Conservation (phyloP, 2,329 filamentous ascomycete genomes). For the Orbilia blumenaviensis region DNA sequence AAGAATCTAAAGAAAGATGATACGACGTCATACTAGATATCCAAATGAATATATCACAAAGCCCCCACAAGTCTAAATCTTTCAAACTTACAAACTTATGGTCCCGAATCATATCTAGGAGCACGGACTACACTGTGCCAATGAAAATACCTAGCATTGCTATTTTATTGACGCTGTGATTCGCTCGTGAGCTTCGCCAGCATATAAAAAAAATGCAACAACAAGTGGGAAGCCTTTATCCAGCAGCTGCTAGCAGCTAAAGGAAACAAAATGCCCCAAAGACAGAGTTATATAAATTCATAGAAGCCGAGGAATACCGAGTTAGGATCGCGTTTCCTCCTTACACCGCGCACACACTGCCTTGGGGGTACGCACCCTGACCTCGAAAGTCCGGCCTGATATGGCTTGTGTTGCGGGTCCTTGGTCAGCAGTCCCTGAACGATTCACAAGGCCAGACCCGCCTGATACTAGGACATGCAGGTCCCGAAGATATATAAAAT, state of each 20-base stretch:
- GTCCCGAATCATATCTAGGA: no score
- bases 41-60: no score
- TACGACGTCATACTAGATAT: no score
- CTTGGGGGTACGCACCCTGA: conserved; percentile 12
- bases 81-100: no score
- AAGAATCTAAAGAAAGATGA: no score
- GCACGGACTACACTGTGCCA: no score
- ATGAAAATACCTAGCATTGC: no score
- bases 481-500: conserved; percentile 38
- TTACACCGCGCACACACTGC: background rate
- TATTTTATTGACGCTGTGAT: no score
- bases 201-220: conserved; percentile 36
- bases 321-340: background rate
- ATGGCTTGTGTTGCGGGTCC: conserved; percentile 34
- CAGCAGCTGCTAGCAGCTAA: background rate
- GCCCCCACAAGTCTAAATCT: no score
- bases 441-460: conserved; percentile 51
- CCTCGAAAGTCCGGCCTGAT: background rate
- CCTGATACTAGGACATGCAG: conserved; percentile 50
- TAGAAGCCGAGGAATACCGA: background rate
- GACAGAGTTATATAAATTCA: background rate
- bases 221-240: background rate
- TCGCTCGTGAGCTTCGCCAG: no score
- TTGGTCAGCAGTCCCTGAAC: conserved; percentile 31
- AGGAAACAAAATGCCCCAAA: background rate